Evolutionary conservation across 2,329 filamentous ascomycete species (phyloP).

Genomic region (Talaromyces sp.): DNA sequence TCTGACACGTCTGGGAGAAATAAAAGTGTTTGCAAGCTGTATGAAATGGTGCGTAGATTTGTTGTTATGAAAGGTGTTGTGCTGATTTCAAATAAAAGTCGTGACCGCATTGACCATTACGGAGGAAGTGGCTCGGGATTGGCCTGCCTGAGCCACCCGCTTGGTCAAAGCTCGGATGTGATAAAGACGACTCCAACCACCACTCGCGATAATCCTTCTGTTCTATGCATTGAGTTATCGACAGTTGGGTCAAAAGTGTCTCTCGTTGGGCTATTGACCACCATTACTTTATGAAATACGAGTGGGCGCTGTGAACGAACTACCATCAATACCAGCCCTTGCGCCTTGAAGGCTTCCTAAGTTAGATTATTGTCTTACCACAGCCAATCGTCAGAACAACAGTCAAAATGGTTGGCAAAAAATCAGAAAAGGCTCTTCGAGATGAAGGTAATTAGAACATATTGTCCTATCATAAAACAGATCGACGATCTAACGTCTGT

Average conservation of each 20-base stretch:
- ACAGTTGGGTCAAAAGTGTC: neutral
- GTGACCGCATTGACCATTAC: constrained; percentile 19
- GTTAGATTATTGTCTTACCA: neutral
- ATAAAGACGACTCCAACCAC: neutral
- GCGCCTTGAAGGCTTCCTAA: neutral
- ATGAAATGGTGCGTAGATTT: neutral
- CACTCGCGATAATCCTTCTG: neutral
- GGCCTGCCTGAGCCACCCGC: constrained; percentile 24
- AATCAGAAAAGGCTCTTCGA: constrained; percentile 61
- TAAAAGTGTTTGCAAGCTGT: neutral
- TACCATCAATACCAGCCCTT: neutral
- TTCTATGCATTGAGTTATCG: neutral
- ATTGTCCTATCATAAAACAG: no score
- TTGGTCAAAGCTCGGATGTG: constrained; percentile 29
- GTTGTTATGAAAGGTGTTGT: neutral
- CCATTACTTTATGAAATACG: neutral
- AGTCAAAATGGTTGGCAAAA: constrained; percentile 63
- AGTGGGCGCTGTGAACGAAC: neutral
- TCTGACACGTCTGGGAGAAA: neutral
- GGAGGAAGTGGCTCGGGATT: constrained; percentile 14
- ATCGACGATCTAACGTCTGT: neutral
- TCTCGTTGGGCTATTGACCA: neutral
- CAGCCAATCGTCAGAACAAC: no score
- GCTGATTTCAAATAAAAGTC: constrained; percentile 11
- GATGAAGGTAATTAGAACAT: constrained; percentile 51